Percentiles rank a stretch among this genome's conserved stretches.
Evolutionary conservation across 1,284 basidiomycete genomes (phyloP).

Genomic region (Boletellus sp.): DNA sequence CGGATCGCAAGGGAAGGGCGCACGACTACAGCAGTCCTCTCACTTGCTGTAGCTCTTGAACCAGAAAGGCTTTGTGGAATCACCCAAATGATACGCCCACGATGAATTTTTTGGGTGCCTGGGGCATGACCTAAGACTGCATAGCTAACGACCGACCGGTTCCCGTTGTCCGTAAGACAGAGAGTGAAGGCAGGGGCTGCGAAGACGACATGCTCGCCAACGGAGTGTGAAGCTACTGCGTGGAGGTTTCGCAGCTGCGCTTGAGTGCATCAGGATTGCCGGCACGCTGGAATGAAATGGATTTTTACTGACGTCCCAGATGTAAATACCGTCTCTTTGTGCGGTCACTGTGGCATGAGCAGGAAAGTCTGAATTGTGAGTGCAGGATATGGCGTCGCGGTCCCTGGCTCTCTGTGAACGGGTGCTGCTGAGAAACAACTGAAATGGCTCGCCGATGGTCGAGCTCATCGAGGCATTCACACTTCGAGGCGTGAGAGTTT

Average conservation of each 20-base stretch:
- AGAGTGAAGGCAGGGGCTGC: conserved; percentile 53
- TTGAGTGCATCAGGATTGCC: conserved; percentile 12
- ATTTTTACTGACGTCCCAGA: conserved; percentile 56
- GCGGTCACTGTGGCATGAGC: conserved; percentile 60
- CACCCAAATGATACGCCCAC: conserved; percentile 52
- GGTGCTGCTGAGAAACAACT: conserved; percentile 48
- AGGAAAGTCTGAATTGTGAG: conserved; percentile 42
- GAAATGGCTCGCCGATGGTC: conserved; percentile 56
- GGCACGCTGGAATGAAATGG: not conserved
- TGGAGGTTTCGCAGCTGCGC: conserved; percentile 63
- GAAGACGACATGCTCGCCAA: conserved; percentile 61
- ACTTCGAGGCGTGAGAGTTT: conserved; percentile 18
- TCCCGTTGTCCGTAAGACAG: conserved; percentile 32
- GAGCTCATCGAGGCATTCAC: conserved; percentile 40
- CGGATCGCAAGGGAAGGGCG: conserved; percentile 19
- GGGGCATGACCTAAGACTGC: conserved; percentile 48
- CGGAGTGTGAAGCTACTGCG: conserved; percentile 60
- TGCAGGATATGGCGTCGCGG: conserved; percentile 37
- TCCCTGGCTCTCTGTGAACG: conserved; percentile 23
- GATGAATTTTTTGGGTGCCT: conserved; percentile 39
- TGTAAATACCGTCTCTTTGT: conserved; percentile 67
- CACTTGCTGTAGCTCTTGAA: conserved; percentile 34
- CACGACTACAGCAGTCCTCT: conserved; percentile 45
- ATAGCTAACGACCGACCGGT: conserved; percentile 50
- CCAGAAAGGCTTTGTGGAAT: conserved; percentile 58